A percentile compares a stretch with the other conserved stretches of the same genome.
These are phyloP conservation scores for Sporobolomyces pararoseus DNA, from an alignment of 768 basidiomycete species.

Conservation along the genomic window DNA sequence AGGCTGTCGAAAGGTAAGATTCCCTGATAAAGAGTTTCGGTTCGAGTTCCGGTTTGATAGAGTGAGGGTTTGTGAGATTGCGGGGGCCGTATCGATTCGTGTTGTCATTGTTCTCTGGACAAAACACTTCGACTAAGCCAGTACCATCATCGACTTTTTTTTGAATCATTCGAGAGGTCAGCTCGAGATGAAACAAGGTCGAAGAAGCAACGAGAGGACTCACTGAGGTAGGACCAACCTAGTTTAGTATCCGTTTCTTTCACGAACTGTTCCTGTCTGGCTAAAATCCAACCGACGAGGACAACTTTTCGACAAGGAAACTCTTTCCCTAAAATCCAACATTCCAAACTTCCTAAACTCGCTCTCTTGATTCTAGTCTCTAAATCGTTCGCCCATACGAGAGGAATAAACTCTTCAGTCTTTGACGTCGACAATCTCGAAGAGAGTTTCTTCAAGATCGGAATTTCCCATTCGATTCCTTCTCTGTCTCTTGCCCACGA, in stretches of 20 bases:
- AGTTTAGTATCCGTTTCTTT: slow-evolving; percentile 12
- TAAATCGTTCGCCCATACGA: slow-evolving; percentile 16
- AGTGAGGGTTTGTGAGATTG: not conserved
- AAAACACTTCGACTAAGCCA: slow-evolving; percentile 13
- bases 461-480: slow-evolving; percentile 1
- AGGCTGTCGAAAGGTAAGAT: too few species aligned
- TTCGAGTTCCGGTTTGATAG: not conserved
- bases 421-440: not conserved
- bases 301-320: slow-evolving; percentile 18
- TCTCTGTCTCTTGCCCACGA: not conserved
- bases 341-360: slow-evolving; percentile 1
- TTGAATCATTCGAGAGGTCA: not conserved
- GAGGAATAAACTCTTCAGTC: slow-evolving; percentile 3
- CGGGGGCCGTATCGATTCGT: not conserved
- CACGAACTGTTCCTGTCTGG: too few species aligned
- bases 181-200: too few species aligned
- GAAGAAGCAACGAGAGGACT: not conserved
- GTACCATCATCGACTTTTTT: slow-evolving; percentile 37
- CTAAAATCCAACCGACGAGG: slow-evolving; percentile 27
- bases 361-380: not conserved
- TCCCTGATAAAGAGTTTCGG: not conserved
- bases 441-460: not conserved
- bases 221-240: slow-evolving; percentile 12
- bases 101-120: too few species aligned
- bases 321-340: slow-evolving; percentile 27